phyloP scores from a whole-genome alignment of 306 rosid genomes.

The Fragaria iinumae region DNA sequence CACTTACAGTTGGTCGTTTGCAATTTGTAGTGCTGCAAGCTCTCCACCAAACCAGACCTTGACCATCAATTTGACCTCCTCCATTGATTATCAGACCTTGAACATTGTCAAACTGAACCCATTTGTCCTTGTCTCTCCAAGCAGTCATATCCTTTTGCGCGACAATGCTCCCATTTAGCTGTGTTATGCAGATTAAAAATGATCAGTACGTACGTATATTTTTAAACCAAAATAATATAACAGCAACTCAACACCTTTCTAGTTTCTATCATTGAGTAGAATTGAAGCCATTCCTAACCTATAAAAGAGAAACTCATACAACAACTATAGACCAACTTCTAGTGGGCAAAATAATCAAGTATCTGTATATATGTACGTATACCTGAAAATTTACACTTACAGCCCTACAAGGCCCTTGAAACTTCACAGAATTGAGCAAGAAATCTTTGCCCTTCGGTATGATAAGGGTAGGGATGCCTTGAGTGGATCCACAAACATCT shows the following conservation, averaged over 20 bases:
- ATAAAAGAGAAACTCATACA: background rate
- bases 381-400: constrained; percentile 34
- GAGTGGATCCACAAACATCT: constrained; percentile 28
- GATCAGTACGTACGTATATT: background rate
- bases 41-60: constrained; percentile 57
- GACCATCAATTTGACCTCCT: constrained; percentile 44
- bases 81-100: constrained; percentile 38
- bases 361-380: background rate
- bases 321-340: too few relatives aligned
- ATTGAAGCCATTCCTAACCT: background rate
- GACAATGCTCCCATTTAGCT: constrained; percentile 29
- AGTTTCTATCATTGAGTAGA: background rate
- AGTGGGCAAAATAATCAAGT: background rate
- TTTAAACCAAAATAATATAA: background rate
- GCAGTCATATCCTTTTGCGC: constrained; percentile 20
- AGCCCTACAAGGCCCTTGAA: constrained; percentile 53
- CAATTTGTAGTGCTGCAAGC: background rate
- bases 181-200: background rate
- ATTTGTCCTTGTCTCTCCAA: constrained; percentile 22
- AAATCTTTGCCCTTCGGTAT: constrained; percentile 41
- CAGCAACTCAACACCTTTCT: background rate
- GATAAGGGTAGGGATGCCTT: constrained; percentile 27
- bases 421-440: constrained; percentile 37
- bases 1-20: constrained; percentile 30
- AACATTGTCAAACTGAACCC: constrained; percentile 26